Base-by-base conservation (phyloP, 768 basidiomycete species). In the Brasilioporus rufonigricans region DNA sequence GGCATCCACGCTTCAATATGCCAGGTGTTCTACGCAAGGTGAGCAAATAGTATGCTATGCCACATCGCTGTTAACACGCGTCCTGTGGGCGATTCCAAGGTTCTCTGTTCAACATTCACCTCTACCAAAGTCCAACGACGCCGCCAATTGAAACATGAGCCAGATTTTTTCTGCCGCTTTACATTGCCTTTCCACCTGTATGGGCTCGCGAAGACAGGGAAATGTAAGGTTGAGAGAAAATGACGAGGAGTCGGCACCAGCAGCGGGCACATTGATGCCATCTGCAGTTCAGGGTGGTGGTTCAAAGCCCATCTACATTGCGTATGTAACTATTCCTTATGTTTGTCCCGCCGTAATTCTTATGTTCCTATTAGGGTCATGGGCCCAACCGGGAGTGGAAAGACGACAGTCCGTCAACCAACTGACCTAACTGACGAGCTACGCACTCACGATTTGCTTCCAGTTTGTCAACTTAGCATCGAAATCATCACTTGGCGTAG, bases 401-500 rank as follows among this genome's bases (percentile, higher is more conserved):
- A 70, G 45, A 58, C 69, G 23, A 70, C 69, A 52, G 69, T 70
- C 13, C 19, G 67, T 48, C n/a, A 27, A 40, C 39, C 40, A 6
- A n/a, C 29, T 16, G 21, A 49, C 24, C 29, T 29, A 5, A 24
- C 23, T 48, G 38, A 32, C 39, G 19, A 39, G 10, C 19, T 43
- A 12, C 40, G 35, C 44, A 33, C 54, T 55, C 41, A 52, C n/a
- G 12, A 38, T 26, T 14, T 6, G 10, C 1, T 26, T 40, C 9
- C 39, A 75, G 74, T 73, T 75, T 31, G 67, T 75, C 52, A 75
- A 75, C 60, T 50, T 63, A 19, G 65, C 52, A 8, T 65, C 72
- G 14, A 67, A 56, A 4, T 71, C 72, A 11, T 51, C 56, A 1
- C 63, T 71, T 6, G 52, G 60, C 29, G 67, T 73, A 21, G 71